Evolutionary conservation across 129 eudicot genomes (phyloP).

Genomic region (Escallonia herrerae): DNA sequence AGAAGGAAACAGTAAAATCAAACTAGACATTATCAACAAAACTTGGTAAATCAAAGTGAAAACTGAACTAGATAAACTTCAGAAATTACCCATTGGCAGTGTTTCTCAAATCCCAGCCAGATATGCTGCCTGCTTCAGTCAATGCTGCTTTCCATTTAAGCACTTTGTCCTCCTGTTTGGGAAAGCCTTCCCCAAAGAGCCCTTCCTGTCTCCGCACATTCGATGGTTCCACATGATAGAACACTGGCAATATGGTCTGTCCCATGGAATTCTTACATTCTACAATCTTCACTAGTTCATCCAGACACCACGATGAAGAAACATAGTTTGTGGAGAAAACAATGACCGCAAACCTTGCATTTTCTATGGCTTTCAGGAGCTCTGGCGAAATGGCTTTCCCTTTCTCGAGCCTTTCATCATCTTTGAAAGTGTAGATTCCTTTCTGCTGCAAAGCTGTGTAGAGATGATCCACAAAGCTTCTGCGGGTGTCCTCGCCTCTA

Average conservation of each 20-base stretch:
- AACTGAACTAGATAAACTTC: no score
- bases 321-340: neutral
- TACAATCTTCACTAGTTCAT: neutral
- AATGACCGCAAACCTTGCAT: neutral
- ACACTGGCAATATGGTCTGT: neutral
- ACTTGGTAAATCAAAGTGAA: no score
- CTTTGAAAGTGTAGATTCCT: neutral
- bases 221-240: conserved; percentile 10
- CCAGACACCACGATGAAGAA: neutral
- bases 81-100: neutral
- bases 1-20: no score
- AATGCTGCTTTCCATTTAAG: neutral
- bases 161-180: neutral
- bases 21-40: no score
- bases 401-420: neutral
- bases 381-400: neutral
- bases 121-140: neutral
- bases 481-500: neutral
- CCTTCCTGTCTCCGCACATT: neutral
- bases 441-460: neutral
- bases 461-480: neutral
- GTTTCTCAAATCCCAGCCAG: neutral
- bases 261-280: neutral
- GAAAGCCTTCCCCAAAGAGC: neutral
- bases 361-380: neutral